Percentiles rank a stretch among this genome's conserved stretches.
Evolutionary conservation across 352 stramenopile species (phyloP).

Genomic region (Pythium biforme): DNA sequence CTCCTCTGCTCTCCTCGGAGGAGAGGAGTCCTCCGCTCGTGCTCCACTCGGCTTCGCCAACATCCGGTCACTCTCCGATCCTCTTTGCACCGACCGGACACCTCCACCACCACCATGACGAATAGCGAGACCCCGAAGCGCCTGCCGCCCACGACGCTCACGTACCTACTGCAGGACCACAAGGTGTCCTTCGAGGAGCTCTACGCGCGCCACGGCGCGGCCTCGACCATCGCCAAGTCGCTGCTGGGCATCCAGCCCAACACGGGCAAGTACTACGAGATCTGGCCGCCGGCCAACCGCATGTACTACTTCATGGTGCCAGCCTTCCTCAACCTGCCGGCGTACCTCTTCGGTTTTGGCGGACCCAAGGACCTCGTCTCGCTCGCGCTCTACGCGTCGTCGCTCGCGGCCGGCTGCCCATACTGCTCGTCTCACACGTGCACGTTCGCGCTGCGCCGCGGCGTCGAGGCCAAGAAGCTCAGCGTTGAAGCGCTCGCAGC

Average conservation of each 20-base stretch:
- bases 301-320: slow-evolving; percentile 31
- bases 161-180: slow-evolving; percentile 22
- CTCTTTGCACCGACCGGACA: background rate
- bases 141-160: slow-evolving; percentile 20
- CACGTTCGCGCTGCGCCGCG: slow-evolving; percentile 22
- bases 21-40: background rate
- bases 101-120: background rate
- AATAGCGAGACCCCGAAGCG: slow-evolving; percentile 6
- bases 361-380: slow-evolving; percentile 22
- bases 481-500: slow-evolving; percentile 1
- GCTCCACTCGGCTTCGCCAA: too few species aligned
- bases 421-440: slow-evolving; percentile 28
- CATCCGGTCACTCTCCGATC: background rate
- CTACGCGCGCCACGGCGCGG: slow-evolving; percentile 19
- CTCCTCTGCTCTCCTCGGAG: background rate
- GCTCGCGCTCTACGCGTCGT: slow-evolving; percentile 23
- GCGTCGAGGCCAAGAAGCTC: slow-evolving; percentile 20
- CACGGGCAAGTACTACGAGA: slow-evolving; percentile 29
- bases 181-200: slow-evolving; percentile 21
- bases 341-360: slow-evolving; percentile 25
- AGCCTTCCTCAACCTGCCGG: slow-evolving; percentile 23
- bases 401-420: slow-evolving; percentile 17
- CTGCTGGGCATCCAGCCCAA: slow-evolving; percentile 25
- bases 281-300: slow-evolving; percentile 26
- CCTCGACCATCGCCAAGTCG: slow-evolving; percentile 21